phyloP scores from a whole-genome alignment of 164 flowering plant genomes.

The Amborella trichopoda region DNA sequence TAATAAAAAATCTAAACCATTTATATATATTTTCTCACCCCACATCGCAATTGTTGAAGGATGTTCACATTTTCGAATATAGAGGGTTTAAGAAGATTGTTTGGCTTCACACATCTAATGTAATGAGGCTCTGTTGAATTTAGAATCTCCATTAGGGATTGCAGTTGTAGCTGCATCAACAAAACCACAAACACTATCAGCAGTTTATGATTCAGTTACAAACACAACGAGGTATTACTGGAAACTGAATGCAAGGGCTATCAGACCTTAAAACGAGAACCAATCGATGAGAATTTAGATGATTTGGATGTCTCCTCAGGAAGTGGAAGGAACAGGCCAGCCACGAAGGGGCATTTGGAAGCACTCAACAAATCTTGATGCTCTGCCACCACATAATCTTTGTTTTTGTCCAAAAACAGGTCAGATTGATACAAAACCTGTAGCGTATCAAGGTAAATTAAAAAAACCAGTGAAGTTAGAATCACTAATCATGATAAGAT shows the following conservation, averaged over 20 bases:
- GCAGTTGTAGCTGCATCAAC: constrained; percentile 70
- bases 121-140: constrained; percentile 82
- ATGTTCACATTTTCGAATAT: constrained; percentile 61
- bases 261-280: constrained; percentile 90
- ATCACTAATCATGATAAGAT: no score
- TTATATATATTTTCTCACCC: constrained; percentile 41
- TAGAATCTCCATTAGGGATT: constrained; percentile 73
- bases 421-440: constrained; percentile 82
- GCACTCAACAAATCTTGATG: constrained; percentile 74
- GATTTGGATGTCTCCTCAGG: constrained; percentile 55
- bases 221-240: no score
- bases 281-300: constrained; percentile 81
- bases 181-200: no score
- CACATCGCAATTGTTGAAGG: constrained; percentile 78
- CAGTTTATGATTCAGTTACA: no score
- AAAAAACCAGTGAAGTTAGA: no score
- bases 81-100: constrained; percentile 51
- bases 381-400: constrained; percentile 83
- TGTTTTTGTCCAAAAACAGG: constrained; percentile 87
- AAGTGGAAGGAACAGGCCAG: constrained; percentile 59
- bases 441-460: constrained; percentile 3
- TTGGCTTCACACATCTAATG: constrained; percentile 92
- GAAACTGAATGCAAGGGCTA: no score
- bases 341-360: constrained; percentile 68
- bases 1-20: background rate